Evolutionary conservation across 257 asterid species (phyloP), one percentile per base, ranked within the genome.

Genomic region (Oldenlandia corymbosa): DNA sequence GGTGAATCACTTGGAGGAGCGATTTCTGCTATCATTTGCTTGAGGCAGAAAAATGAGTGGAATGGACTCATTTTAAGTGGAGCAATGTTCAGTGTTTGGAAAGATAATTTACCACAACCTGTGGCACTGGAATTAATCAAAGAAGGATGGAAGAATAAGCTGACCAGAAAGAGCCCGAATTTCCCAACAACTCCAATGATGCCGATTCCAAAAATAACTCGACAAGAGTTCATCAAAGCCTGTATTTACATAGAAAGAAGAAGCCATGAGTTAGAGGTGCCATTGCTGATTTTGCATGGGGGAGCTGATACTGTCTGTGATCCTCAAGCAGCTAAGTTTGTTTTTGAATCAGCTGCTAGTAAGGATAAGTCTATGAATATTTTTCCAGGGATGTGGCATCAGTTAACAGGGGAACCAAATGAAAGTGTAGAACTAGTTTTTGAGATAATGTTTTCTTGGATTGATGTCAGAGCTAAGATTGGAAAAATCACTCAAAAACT

Each of bases 1-100:
- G 97, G 97, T 0, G 97, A 90, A 67, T 90, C 95, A 1, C 57
- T 90, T 43, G 95, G 97, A 0, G 95, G 80, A 2, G 90, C 95
- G 1, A 68, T 87, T 13, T 82, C 88, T 32, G 64, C 80, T 10
- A 80, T 83, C 23, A 24, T 83, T 23, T 77, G 87, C 79, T 46
- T 85, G 7, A 61, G 73, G 70, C 95, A 85, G 41, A 79, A 60
- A 67, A 68, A 4, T 7, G 71, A 70, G 9, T 90, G 97, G 97
- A 81, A 77, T 34, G 97, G 95, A 3, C 45, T 90, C 72, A 48
- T 90, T 8, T 32, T 87, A 26, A 84, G 92, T 28, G 95, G 92
- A 14, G 79, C 92, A 1, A 82, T 90, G 95, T 82, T 79, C 24
- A 88, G 84, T 45, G 73, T 90, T 11, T 83, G 95, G 0, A 73